Conservation (phyloP, 768 basidiomycete species). For the Cystofilobasidium capitatum region DNA sequence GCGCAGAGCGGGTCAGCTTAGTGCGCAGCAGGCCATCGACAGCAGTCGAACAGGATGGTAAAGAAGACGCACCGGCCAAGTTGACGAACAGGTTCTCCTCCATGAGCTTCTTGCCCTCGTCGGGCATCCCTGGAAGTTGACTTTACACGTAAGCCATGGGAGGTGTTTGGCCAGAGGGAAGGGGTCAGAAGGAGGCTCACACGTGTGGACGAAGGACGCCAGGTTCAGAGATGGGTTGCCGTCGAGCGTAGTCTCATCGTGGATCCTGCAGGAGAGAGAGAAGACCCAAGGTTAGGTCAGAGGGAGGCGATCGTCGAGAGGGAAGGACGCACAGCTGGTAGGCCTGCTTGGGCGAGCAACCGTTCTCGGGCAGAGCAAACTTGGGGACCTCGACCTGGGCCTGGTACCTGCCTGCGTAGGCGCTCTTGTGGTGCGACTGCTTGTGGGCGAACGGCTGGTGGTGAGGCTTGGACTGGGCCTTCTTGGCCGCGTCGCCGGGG, state of each 20-base stretch:
- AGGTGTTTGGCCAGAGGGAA: too few relatives aligned
- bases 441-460: not conserved
- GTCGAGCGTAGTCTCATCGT: constrained; percentile 50
- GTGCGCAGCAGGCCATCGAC: too few relatives aligned
- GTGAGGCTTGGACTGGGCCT: not conserved
- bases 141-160: too few relatives aligned
- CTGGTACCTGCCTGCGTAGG: constrained; percentile 35
- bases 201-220: constrained; percentile 60
- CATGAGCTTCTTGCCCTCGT: constrained; percentile 50
- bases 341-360: constrained; percentile 32
- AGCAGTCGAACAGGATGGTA: too few relatives aligned
- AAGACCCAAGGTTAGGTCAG: not conserved
- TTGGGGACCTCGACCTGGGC: constrained; percentile 35
- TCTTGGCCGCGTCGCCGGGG: not conserved
- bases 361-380: constrained; percentile 33
- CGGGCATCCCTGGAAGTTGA: constrained; percentile 44
- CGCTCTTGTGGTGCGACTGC: constrained; percentile 29
- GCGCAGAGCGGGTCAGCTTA: not conserved
- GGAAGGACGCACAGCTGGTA: constrained; percentile 37
- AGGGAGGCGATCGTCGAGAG: too few relatives aligned
- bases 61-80: constrained; percentile 26
- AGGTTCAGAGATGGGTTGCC: constrained; percentile 54
- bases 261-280: constrained; percentile 25
- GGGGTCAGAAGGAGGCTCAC: constrained; percentile 40
- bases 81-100: constrained; percentile 53